Percentiles rank a stretch among this genome's conserved stretches.
Evolutionary conservation across 192 early-diverging fungal genomes (phyloP).

Genomic region (Coemansia umbellata): DNA sequence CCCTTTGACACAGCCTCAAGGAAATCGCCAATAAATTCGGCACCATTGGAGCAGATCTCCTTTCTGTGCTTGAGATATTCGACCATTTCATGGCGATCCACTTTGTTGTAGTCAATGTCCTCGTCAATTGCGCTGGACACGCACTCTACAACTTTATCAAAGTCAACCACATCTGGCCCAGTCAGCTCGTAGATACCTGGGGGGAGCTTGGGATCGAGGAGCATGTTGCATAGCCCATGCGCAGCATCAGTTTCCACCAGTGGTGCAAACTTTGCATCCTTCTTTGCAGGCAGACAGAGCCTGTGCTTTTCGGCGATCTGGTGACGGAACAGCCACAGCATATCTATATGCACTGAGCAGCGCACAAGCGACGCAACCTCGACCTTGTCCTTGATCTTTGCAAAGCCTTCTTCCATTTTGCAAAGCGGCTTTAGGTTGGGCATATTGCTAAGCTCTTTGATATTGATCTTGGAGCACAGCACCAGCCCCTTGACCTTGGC

Average conservation of each 20-base stretch:
- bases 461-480: constrained; percentile 42
- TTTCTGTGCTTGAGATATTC: constrained; percentile 22
- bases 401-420: constrained; percentile 35
- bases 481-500: constrained; percentile 38
- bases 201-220: constrained; percentile 25
- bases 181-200: constrained; percentile 40
- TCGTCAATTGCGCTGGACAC: constrained; percentile 23
- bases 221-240: constrained; percentile 41
- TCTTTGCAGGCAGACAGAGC: constrained; percentile 25
- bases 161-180: constrained; percentile 20
- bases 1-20: constrained; percentile 29
- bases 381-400: constrained; percentile 25
- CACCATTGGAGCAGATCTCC: constrained; percentile 18
- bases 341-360: constrained; percentile 42
- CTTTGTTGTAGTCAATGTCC: constrained; percentile 26
- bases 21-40: constrained; percentile 29
- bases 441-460: constrained; percentile 19
- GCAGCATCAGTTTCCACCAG: constrained; percentile 24
- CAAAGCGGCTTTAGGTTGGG: constrained; percentile 24
- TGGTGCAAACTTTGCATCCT: constrained; percentile 32
- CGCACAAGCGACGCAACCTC: constrained; percentile 39
- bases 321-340: constrained; percentile 45
- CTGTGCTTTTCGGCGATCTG: constrained; percentile 29
- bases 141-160: constrained; percentile 18
- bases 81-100: constrained; percentile 21